Evolutionary conservation across 257 asterid species (phyloP), one percentile per base, ranked within the genome.

Genomic region (Ocimum tenuiflorum): DNA sequence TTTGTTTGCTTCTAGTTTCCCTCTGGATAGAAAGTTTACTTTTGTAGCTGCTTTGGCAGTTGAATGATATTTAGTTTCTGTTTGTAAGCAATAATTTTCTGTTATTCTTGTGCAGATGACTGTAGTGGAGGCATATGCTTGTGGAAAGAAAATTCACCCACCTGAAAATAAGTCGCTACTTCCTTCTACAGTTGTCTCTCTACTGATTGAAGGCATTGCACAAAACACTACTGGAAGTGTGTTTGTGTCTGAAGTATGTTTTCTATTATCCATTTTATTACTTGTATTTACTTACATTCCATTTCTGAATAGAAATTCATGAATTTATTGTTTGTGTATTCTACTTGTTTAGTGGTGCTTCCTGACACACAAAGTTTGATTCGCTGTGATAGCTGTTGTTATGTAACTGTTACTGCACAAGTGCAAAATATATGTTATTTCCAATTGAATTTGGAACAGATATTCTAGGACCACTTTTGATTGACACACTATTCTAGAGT

Each of bases 171-270:
- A 73, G 76, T 79, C 95, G 18, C 38, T 63, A 22, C 61, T 88
- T 75, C 87, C 97, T 57, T 74, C 83, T 45, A 73, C 68, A 8
- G 80, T 77, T 41, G 7, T 72, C 61, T 78, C 89, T 74, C 76
- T 86, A 67, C 92, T 94, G 65, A 75, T 81, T 73, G 97, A 90
- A 78, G 95, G 92, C 77, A 78, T 90, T 54, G 92, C 92, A 29
- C 91, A 85, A 68, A 94, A 90, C 77, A 83, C 97, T 39, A 90
- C 96, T 67, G 99, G 99, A 75, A 88, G 95, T 42, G 87, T 94
- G 19, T 94, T 86, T 75, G 72, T 79, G 52, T 82, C 99, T 46
- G 95, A 94, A 94, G 99, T 88, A 82, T 42, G 73, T 63, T 42
- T 53, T 60, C n/a, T 15, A 50, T 33, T 18, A 14, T 19, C 11